These are phyloP conservation scores for Penicillium cosmopolitanum DNA, from an alignment of 495 filamentous ascomycete species.

Conservation along the genomic window DNA sequence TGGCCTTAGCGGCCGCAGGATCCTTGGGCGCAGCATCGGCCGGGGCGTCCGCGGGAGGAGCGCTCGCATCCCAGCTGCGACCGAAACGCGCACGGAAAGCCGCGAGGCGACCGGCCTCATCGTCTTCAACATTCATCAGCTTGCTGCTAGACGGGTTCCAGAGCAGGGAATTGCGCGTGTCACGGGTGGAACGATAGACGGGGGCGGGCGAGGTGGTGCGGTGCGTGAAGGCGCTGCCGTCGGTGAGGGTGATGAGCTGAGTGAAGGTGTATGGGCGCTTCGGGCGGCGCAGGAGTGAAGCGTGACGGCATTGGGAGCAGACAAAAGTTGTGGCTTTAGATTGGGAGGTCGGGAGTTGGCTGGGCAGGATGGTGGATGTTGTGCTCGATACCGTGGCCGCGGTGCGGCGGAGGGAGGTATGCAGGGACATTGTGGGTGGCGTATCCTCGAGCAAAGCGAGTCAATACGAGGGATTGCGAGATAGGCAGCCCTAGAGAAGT, in stretches of 20 bases:
- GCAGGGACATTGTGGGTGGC: conserved; percentile 39
- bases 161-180: conserved; percentile 82
- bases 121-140: conserved; percentile 85
- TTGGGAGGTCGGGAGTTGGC: conserved; percentile 30
- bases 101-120: conserved; percentile 88
- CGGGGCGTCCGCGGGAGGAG: conserved; percentile 25
- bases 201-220: conserved; percentile 86
- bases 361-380: conserved; percentile 32
- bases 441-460: conserved; percentile 2
- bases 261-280: conserved; percentile 95
- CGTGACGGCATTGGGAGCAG: conserved; percentile 67
- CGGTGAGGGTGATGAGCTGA: conserved; percentile 90
- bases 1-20: conserved; percentile 34
- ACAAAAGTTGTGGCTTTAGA: conserved; percentile 42
- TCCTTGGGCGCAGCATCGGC: conserved; percentile 21
- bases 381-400: conserved; percentile 37
- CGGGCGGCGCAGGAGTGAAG: conserved; percentile 84
- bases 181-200: conserved; percentile 76
- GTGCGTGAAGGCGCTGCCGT: conserved; percentile 83
- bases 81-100: conserved; percentile 87
- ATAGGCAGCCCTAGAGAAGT: background rate
- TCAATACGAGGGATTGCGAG: background rate
- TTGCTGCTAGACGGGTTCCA: conserved; percentile 86
- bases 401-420: conserved; percentile 48
- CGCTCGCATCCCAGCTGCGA: conserved; percentile 73